Evolutionary conservation across 2,329 filamentous ascomycete species (phyloP).

Genomic region (Calonectria henricotiae): DNA sequence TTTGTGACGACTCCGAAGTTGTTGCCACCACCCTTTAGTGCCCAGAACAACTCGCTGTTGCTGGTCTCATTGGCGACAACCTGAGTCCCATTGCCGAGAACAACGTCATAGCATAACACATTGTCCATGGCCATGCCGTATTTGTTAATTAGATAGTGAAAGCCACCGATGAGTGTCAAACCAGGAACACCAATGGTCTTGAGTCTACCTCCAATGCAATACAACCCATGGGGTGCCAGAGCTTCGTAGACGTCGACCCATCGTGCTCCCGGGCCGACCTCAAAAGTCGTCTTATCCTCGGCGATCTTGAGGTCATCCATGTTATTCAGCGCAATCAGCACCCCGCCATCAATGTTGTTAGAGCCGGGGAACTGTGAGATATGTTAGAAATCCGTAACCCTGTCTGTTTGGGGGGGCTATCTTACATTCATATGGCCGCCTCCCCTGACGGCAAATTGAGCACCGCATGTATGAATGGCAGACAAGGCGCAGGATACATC

Average conservation of each 20-base stretch:
- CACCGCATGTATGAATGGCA: conserved; percentile 1
- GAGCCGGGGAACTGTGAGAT: conserved; percentile 26
- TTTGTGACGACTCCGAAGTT: conserved; percentile 59
- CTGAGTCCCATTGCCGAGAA: conserved; percentile 60
- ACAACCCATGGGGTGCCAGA: conserved; percentile 33
- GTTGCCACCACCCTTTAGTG: conserved; percentile 57
- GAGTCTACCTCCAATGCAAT: conserved; percentile 41
- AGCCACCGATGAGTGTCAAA: conserved; percentile 41
- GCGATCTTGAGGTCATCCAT: conserved; percentile 38
- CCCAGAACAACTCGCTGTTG: conserved; percentile 58
- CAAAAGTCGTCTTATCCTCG: conserved; percentile 36
- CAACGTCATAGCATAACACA: conserved; percentile 60
- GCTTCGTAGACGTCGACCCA: conserved; percentile 46
- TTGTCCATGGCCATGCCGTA: conserved; percentile 53
- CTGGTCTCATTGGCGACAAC: conserved; percentile 58
- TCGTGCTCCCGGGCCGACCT: conserved; percentile 40
- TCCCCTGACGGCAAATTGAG: conserved; percentile 43
- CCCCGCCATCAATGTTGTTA: conserved; percentile 43
- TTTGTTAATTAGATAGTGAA: conserved; percentile 48
- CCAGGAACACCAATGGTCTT: conserved; percentile 44
- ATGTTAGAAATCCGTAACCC: neutral
- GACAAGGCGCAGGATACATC: conserved; percentile 5
- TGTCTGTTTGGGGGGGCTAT: neutral
- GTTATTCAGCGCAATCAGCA: conserved; percentile 41
- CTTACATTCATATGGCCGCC: conserved; percentile 48